Evolutionary conservation across 345 rosid genomes (phyloP).

Genomic region (Hypericum androsaemum): DNA sequence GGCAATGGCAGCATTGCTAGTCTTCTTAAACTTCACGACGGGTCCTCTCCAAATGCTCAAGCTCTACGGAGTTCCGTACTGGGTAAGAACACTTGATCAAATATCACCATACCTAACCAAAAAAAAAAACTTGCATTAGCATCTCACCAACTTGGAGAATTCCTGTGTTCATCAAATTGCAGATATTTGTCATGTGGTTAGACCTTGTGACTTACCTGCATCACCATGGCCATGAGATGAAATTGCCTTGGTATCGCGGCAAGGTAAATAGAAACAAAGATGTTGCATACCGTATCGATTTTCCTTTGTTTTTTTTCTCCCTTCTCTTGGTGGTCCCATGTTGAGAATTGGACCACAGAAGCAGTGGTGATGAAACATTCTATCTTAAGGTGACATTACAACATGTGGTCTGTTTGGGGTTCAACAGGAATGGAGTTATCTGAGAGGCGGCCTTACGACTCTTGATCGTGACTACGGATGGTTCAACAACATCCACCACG

Average conservation of each 20-base stretch:
- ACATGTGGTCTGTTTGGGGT: too few species aligned
- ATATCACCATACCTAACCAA: too few species aligned
- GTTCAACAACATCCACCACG: conserved; percentile 9
- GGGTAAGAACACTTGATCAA: not conserved
- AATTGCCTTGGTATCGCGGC: conserved; percentile 91
- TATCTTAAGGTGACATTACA: too few species aligned
- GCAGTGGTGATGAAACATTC: too few species aligned
- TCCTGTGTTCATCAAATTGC: not conserved
- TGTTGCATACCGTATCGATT: not conserved
- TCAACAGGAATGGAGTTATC: conserved; percentile 8
- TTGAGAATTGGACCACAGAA: too few species aligned
- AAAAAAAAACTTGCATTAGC: too few species aligned
- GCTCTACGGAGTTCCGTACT: conserved; percentile 3
- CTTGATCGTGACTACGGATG: conserved; percentile 6
- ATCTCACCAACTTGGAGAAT: too few species aligned
- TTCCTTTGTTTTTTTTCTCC: not conserved
- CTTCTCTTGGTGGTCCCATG: too few species aligned
- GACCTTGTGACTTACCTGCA: conserved; percentile 81
- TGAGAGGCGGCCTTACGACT: conserved; percentile 5
- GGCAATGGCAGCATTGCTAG: not conserved
- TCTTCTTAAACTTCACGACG: not conserved
- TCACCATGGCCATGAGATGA: conserved; percentile 75
- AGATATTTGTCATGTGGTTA: conserved; percentile 82
- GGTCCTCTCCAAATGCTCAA: conserved; percentile 2
- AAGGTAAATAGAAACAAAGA: conserved; percentile 34